These are phyloP conservation scores for Chamaecrista fasciculata DNA, from an alignment of 306 rosid species.

Conservation along the genomic window DNA sequence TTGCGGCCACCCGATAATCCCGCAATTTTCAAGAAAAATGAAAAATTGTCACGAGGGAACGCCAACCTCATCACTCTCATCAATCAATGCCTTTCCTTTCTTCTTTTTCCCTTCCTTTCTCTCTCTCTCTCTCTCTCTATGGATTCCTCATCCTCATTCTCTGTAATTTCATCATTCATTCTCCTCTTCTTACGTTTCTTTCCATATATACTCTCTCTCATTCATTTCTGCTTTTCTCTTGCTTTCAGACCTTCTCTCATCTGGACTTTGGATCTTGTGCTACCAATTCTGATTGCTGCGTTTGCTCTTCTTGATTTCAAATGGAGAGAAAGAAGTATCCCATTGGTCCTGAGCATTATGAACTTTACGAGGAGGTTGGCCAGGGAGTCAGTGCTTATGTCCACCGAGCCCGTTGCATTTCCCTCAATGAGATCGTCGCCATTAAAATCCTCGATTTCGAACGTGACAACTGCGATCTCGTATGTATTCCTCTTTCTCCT, in stretches of 20 bases:
- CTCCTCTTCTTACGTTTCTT: neutral
- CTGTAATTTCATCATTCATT: neutral
- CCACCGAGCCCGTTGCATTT: slow-evolving; percentile 73
- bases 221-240: too few relatives aligned
- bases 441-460: slow-evolving; percentile 90
- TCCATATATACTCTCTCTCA: too few relatives aligned
- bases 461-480: slow-evolving; percentile 86
- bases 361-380: slow-evolving; percentile 71
- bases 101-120: neutral
- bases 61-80: neutral
- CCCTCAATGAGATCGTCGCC: slow-evolving; percentile 68
- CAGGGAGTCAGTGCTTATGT: slow-evolving; percentile 83
- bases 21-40: too few relatives aligned
- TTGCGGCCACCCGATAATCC: too few relatives aligned
- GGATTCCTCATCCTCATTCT: neutral
- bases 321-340: slow-evolving; percentile 78
- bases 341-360: slow-evolving; percentile 63
- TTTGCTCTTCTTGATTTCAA: neutral
- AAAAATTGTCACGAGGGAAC: neutral
- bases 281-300: neutral
- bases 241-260: too few relatives aligned
- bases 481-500: slow-evolving; percentile 15
- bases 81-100: neutral
- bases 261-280: neutral
- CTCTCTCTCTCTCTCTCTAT: neutral